Evolutionary conservation across 768 basidiomycete species (phyloP), one percentile per base, ranked within the genome.

Genomic region (Boletus pseudopeckii): DNA sequence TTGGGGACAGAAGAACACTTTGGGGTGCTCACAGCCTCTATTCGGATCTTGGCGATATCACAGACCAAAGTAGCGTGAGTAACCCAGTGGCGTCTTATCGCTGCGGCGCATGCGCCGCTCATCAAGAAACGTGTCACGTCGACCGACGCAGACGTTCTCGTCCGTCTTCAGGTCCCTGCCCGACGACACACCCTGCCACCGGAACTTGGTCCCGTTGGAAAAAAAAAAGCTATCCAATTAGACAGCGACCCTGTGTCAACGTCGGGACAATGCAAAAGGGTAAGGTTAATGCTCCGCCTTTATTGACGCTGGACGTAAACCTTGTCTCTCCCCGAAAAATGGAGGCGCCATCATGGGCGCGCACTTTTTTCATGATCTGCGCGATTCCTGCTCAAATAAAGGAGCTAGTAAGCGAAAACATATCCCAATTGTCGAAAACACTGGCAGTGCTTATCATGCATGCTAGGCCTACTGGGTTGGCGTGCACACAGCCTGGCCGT

Each of bases 351-450:
- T 53, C 56, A 50, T 24, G 26, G 24, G 50, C 52, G 7, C 45
- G 48, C 28, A 28, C 28, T 30, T 45, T n/a, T 24, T 60, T 65
- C 64, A 66, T 64, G 64, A 64, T 61, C 64, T 18, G 46, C 37
- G 8, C 32, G 18, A 41, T 43, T 14, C 7, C 11, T 5, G 22
- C 30, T 46, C 45, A 48, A 54, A 59, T 51, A 45, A 38, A 33
- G 53, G 18, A 20, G 32, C 10, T 11, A 0, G 32, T 5, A 24
- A 42, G n/a, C 32, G 17, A 37, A 9, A 26, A 37, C 47, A n/a
- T n/a, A n/a, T n/a, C n/a, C n/a, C n/a, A n/a, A n/a, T n/a, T n/a
- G n/a, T n/a, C n/a, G n/a, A n/a, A n/a, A n/a, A n/a, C n/a, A n/a
- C n/a, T n/a, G n/a, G n/a, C n/a, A n/a, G n/a, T n/a, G n/a, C n/a